A percentile compares a stretch with the other conserved stretches of the same genome.
Evolutionary conservation across 768 basidiomycete genomes (phyloP).

Genomic region (Calocybe cyanea): DNA sequence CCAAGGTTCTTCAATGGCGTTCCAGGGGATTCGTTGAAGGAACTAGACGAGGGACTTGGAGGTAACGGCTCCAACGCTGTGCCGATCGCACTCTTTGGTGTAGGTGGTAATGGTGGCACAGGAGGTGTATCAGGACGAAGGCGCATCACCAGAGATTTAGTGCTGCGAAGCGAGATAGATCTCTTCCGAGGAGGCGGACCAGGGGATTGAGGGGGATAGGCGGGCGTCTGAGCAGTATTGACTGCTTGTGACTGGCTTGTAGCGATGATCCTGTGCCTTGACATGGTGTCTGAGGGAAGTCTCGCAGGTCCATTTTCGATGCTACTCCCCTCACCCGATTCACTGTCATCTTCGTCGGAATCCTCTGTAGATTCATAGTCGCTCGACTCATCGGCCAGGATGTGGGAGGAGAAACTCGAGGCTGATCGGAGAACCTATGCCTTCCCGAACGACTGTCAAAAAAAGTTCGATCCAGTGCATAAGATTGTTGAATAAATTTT

Average conservation of each 20-base stretch:
- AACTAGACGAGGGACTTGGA: constrained; percentile 25
- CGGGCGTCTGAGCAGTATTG: background rate
- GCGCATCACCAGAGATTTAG: constrained; percentile 36
- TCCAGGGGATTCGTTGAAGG: constrained; percentile 10
- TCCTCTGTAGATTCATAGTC: constrained; percentile 25
- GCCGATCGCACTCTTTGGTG: constrained; percentile 24
- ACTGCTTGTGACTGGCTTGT: constrained; percentile 16
- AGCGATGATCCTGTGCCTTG: constrained; percentile 7
- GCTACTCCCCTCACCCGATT: constrained; percentile 20
- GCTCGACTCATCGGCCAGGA: constrained; percentile 39
- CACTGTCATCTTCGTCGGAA: constrained; percentile 16
- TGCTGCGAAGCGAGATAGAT: constrained; percentile 43
- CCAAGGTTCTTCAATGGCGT: background rate
- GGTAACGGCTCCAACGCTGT: constrained; percentile 37
- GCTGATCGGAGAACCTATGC: constrained; percentile 69
- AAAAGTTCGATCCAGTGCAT: constrained; percentile 98
- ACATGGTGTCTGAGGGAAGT: background rate
- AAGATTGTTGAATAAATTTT: constrained; percentile 86
- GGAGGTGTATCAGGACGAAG: constrained; percentile 33
- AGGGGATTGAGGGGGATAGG: constrained; percentile 7
- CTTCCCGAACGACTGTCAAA: constrained; percentile 85
- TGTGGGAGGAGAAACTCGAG: constrained; percentile 91
- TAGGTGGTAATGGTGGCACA: constrained; percentile 38
- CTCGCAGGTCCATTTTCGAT: constrained; percentile 21
- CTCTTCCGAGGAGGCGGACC: constrained; percentile 23